Evolutionary conservation across 305 asterid genomes (phyloP).

Genomic region (Vinca major): DNA sequence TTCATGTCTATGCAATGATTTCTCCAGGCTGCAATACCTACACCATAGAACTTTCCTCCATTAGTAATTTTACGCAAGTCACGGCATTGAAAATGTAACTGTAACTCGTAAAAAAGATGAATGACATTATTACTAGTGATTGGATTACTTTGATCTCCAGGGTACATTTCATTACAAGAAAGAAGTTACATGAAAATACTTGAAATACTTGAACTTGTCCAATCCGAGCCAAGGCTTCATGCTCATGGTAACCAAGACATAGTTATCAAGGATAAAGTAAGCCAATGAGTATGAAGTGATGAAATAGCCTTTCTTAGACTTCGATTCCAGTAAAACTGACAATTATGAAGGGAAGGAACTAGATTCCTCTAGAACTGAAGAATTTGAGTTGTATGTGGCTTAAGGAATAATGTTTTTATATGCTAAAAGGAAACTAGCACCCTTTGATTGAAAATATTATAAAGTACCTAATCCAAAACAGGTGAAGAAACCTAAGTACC

Average conservation of each 20-base stretch:
- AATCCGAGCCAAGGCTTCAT: background rate
- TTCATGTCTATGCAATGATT: constrained; percentile 46
- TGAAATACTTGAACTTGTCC: background rate
- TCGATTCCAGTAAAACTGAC: background rate
- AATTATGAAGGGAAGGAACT: background rate
- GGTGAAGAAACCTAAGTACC: constrained; percentile 29
- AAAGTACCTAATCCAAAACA: constrained; percentile 1
- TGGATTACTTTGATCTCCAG: no score
- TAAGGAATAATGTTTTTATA: background rate
- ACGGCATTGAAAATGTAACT: background rate
- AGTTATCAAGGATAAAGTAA: background rate
- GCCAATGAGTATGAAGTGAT: background rate
- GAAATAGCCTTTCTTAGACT: background rate
- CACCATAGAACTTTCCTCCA: constrained; percentile 9
- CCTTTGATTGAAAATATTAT: background rate
- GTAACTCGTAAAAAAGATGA: background rate
- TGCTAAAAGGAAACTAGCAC: background rate
- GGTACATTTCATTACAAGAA: background rate
- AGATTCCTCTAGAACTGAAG: background rate
- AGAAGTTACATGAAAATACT: background rate
- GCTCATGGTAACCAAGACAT: background rate
- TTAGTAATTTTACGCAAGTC: background rate
- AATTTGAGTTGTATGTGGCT: background rate
- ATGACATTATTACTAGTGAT: background rate
- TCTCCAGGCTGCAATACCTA: constrained; percentile 57